Conservation (phyloP, 2,329 filamentous ascomycete species). For the Amauroascus verrucosus region DNA sequence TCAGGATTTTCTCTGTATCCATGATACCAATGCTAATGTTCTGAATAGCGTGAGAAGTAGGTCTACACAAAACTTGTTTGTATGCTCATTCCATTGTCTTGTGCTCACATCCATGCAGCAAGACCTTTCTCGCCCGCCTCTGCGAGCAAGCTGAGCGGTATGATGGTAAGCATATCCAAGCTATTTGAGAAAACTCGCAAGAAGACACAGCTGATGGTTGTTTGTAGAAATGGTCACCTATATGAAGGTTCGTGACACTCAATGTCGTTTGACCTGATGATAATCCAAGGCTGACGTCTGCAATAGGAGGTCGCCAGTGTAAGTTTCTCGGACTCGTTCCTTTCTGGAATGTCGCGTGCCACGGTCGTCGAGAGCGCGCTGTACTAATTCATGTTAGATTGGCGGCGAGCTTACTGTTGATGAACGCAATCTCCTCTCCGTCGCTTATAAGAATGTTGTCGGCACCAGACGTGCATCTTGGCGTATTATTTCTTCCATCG, state of each 20-base stretch:
- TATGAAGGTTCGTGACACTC: constrained; percentile 64
- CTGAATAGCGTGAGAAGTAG: constrained; percentile 58
- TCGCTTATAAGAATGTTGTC: constrained; percentile 99
- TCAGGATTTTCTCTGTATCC: constrained; percentile 25
- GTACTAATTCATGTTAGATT: constrained; percentile 38
- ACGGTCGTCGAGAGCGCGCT: background rate
- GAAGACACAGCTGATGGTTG: constrained; percentile 11
- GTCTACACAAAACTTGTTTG: constrained; percentile 24
- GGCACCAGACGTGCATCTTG: constrained; percentile 96
- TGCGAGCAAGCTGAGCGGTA: constrained; percentile 99
- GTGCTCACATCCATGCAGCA: constrained; percentile 52
- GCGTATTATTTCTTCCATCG: constrained; percentile 99
- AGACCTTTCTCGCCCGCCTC: constrained; percentile 98
- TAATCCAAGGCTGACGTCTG: constrained; percentile 11
- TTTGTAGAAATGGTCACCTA: constrained; percentile 82
- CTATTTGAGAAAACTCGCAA: constrained; percentile 9
- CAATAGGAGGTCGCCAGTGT: constrained; percentile 85
- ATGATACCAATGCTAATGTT: constrained; percentile 19
- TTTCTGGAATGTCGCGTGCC: constrained; percentile 15
- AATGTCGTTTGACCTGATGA: background rate
- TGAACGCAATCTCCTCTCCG: constrained; percentile 83
- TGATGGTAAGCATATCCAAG: constrained; percentile 56
- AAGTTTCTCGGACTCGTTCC: constrained; percentile 26
- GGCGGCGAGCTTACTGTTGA: constrained; percentile 59
- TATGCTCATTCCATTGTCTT: background rate